These are phyloP conservation scores for Davidsoniella neocaledoniae DNA, from an alignment of 2,329 filamentous ascomycete species.

Conservation along the genomic window DNA sequence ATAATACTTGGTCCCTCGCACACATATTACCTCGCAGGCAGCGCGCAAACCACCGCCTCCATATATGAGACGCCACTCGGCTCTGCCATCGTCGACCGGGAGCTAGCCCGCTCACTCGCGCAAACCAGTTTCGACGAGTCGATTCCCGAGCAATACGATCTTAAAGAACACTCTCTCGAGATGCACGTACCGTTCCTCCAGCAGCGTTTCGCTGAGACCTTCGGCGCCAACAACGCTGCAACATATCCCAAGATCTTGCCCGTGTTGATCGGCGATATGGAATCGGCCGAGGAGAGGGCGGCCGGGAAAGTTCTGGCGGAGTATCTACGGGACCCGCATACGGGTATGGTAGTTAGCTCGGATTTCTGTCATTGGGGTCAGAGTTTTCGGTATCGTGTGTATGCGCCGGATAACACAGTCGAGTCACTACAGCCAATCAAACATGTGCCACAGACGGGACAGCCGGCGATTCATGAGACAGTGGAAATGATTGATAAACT, in stretches of 20 bases:
- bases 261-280: conserved; percentile 68
- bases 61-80: conserved; percentile 62
- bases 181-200: conserved; percentile 94
- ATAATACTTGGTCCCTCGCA: conserved; percentile 92
- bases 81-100: conserved; percentile 45
- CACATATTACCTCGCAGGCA: conserved; percentile 61
- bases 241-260: conserved; percentile 63
- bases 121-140: conserved; percentile 19
- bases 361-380: conserved; percentile 96
- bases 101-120: conserved; percentile 33
- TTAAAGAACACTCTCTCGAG: conserved; percentile 82
- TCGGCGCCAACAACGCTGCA: conserved; percentile 24
- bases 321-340: conserved; percentile 58
- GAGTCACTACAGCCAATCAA: conserved; percentile 25
- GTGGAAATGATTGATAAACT: conserved; percentile 65
- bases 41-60: conserved; percentile 57
- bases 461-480: conserved; percentile 58
- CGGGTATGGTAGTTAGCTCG: conserved; percentile 76
- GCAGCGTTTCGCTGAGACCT: conserved; percentile 45
- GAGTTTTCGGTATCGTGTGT: conserved; percentile 71
- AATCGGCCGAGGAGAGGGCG: conserved; percentile 43
- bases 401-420: conserved; percentile 31
- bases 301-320: conserved; percentile 58
- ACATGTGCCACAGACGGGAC: conserved; percentile 12
- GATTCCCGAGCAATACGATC: conserved; percentile 52